A percentile compares a stretch with the other conserved stretches of the same genome.
These are phyloP conservation scores for Phytophthora constricta DNA, from an alignment of 352 stramenopile species.

Conservation along the genomic window DNA sequence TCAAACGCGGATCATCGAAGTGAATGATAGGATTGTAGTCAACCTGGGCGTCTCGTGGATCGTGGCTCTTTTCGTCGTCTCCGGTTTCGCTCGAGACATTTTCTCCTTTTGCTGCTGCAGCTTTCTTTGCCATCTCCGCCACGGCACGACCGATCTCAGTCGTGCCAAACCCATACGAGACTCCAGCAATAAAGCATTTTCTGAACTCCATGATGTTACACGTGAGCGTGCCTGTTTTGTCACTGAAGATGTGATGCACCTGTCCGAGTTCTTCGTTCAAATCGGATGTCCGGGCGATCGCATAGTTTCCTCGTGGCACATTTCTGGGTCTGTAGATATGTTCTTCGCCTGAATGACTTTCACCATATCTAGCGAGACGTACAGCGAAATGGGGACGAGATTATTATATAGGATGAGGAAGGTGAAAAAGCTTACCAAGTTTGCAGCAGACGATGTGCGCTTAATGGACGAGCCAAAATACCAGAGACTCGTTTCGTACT, in stretches of 20 bases:
- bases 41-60: slow-evolving; percentile 65
- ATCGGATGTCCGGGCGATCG: slow-evolving; percentile 87
- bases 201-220: slow-evolving; percentile 98
- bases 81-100: neutral
- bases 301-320: slow-evolving; percentile 87
- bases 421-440: slow-evolving; percentile 91
- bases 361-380: slow-evolving; percentile 96
- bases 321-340: slow-evolving; percentile 67
- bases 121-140: slow-evolving; percentile 50
- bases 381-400: slow-evolving; percentile 97
- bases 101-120: slow-evolving; percentile 17
- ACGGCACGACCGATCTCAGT: slow-evolving; percentile 79
- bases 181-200: slow-evolving; percentile 87
- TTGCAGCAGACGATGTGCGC: slow-evolving; percentile 16
- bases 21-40: slow-evolving; percentile 69
- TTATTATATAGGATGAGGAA: slow-evolving; percentile 97
- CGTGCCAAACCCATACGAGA: slow-evolving; percentile 86
- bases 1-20: slow-evolving; percentile 74
- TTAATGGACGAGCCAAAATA: slow-evolving; percentile 48
- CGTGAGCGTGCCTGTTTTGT: slow-evolving; percentile 99
- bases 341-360: slow-evolving; percentile 86
- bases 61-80: slow-evolving; percentile 24
- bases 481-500: slow-evolving; percentile 49
- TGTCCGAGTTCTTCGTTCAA: slow-evolving; percentile 94
- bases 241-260: slow-evolving; percentile 98